Evolutionary conservation across 129 eudicot genomes (phyloP).

Genomic region (Glebionis coronaria): DNA sequence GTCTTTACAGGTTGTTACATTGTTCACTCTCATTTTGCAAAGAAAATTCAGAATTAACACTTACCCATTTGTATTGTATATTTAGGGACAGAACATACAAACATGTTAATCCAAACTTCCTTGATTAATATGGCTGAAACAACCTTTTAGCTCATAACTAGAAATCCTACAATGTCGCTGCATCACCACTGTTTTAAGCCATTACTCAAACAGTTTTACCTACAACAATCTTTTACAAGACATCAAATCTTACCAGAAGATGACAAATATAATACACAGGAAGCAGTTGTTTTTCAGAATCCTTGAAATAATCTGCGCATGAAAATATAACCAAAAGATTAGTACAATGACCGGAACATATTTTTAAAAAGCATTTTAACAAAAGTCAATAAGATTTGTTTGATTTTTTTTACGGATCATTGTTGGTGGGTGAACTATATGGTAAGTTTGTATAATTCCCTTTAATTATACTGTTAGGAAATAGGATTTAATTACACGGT

Average conservation of each 20-base stretch:
- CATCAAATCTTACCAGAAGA: slow-evolving; percentile 14
- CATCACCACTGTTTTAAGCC: not conserved
- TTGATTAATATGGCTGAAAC: not conserved
- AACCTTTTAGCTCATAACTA: not conserved
- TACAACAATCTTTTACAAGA: not conserved
- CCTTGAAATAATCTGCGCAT: slow-evolving; percentile 11
- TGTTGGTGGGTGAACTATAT: no score
- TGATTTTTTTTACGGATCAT: no score
- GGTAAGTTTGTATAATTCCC: no score
- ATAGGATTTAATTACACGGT: no score
- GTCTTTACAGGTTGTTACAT: no score
- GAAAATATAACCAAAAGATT: not conserved
- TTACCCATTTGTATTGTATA: not conserved
- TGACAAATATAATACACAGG: slow-evolving; percentile 7
- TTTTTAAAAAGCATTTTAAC: not conserved
- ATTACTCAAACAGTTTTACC: not conserved
- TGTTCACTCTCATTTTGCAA: no score
- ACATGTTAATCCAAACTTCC: not conserved
- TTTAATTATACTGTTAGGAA: no score
- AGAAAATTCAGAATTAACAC: not conserved
- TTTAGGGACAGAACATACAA: not conserved
- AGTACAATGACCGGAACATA: slow-evolving; percentile 1
- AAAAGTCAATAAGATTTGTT: no score
- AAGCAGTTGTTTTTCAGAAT: not conserved
- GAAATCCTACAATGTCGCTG: no score